Evolutionary conservation across 768 basidiomycete species (phyloP).

Genomic region (Suillus fuscotomentosus): DNA sequence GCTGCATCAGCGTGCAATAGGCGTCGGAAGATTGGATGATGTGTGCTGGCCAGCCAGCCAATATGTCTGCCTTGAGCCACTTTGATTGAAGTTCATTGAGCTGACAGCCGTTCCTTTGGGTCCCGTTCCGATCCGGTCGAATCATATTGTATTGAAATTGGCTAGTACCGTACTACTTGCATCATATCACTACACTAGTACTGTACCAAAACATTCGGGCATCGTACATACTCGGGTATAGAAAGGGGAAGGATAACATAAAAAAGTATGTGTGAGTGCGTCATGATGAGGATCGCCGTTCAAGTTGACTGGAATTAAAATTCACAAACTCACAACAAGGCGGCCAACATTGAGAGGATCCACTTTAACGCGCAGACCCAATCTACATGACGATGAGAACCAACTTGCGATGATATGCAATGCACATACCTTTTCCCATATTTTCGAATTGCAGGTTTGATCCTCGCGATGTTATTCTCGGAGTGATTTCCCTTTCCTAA

Average conservation of each 20-base stretch:
- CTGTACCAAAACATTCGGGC: too few relatives aligned
- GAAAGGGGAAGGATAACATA: not conserved
- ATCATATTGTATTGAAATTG: not conserved
- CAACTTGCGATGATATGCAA: not conserved
- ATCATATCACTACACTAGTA: too few relatives aligned
- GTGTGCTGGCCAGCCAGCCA: not conserved
- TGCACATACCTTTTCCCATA: conserved; percentile 65
- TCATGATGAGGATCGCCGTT: not conserved
- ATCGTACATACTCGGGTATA: not conserved
- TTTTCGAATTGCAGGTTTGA: conserved; percentile 84
- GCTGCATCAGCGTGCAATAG: not conserved
- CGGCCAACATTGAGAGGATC: conserved; percentile 82
- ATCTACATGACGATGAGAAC: conserved; percentile 36
- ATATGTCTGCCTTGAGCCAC: not conserved
- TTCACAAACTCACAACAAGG: conserved; percentile 70
- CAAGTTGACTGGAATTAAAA: not conserved
- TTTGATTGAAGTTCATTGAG: not conserved
- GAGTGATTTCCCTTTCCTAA: conserved; percentile 86
- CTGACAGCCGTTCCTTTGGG: not conserved
- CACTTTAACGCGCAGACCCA: conserved; percentile 58
- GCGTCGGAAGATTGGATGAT: not conserved
- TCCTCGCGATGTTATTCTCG: conserved; percentile 64
- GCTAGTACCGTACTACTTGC: too few relatives aligned
- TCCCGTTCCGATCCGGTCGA: not conserved
- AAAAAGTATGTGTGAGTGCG: not conserved